These are phyloP conservation scores for Lipomyces yamadae DNA, from an alignment of 805 yeast genomes.

Conservation along the genomic window DNA sequence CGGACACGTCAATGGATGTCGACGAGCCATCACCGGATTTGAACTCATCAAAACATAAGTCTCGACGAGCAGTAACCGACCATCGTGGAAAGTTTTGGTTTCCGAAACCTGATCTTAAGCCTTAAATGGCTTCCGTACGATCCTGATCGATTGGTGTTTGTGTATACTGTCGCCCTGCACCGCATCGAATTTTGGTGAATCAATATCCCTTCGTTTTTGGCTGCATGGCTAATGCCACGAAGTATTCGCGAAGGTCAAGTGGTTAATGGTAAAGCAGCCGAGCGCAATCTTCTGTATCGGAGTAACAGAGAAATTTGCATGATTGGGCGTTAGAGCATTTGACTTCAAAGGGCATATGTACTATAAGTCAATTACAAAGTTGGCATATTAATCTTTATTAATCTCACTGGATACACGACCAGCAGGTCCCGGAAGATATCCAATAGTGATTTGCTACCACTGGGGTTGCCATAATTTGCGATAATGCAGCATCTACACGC, in stretches of 20 bases:
- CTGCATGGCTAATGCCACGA: neutral
- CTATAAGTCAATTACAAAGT: neutral
- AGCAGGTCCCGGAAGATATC: neutral
- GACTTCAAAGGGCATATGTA: neutral
- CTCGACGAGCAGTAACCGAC: neutral
- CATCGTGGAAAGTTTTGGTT: slow-evolving; percentile 3
- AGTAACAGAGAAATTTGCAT: neutral
- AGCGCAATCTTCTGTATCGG: neutral
- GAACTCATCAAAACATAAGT: slow-evolving; percentile 2
- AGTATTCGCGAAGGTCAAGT: neutral
- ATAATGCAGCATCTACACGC: slow-evolving; percentile 21
- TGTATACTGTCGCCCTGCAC: neutral
- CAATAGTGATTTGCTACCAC: neutral
- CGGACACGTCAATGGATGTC: slow-evolving; percentile 2
- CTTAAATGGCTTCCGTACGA: neutral
- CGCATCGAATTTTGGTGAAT: neutral
- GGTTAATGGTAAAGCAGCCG: neutral
- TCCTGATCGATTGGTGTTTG: neutral
- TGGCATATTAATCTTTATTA: neutral
- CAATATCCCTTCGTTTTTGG: neutral
- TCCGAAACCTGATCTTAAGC: neutral
- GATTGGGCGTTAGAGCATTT: neutral
- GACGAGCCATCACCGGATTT: neutral
- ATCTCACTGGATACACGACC: neutral
- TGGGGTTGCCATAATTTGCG: neutral